These are phyloP conservation scores for Apiotrichum akiyoshidainum DNA, from an alignment of 1,284 basidiomycete genomes.

Conservation along the genomic window DNA sequence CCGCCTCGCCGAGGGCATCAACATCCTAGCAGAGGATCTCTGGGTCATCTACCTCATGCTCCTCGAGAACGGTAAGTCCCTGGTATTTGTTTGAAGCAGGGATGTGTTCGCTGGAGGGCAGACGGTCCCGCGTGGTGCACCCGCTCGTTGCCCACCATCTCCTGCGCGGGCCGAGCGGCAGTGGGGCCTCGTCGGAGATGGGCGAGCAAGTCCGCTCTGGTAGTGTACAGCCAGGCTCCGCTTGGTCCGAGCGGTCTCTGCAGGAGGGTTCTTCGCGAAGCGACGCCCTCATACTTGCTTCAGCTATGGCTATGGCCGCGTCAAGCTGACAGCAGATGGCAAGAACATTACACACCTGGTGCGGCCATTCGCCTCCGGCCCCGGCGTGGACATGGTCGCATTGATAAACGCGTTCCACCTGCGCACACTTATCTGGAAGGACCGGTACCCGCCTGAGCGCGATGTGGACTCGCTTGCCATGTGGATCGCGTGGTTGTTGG, in stretches of 20 bases:
- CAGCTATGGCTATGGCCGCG: no score
- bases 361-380: slow-evolving; percentile 46
- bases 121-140: slow-evolving; percentile 11
- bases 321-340: slow-evolving; percentile 53
- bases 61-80: slow-evolving; percentile 58
- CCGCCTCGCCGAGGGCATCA: slow-evolving; percentile 26
- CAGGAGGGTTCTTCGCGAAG: no score
- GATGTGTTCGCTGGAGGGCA: no score
- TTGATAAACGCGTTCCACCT: slow-evolving; percentile 8
- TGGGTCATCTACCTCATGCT: slow-evolving; percentile 64
- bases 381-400: slow-evolving; percentile 25
- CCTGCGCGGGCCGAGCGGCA: no score
- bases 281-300: no score
- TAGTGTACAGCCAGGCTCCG: no score
- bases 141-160: no score
- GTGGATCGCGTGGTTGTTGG: slow-evolving; percentile 53
- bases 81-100: no score
- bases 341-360: slow-evolving; percentile 63
- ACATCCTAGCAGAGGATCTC: slow-evolving; percentile 50
- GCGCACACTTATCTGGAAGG: slow-evolving; percentile 2
- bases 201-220: no score
- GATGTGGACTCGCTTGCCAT: slow-evolving; percentile 50
- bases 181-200: no score
- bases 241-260: no score
- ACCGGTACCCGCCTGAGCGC: slow-evolving; percentile 49